phyloP scores from a whole-genome alignment of 2,329 filamentous ascomycete species.

The Aspergillus viridinutans region DNA sequence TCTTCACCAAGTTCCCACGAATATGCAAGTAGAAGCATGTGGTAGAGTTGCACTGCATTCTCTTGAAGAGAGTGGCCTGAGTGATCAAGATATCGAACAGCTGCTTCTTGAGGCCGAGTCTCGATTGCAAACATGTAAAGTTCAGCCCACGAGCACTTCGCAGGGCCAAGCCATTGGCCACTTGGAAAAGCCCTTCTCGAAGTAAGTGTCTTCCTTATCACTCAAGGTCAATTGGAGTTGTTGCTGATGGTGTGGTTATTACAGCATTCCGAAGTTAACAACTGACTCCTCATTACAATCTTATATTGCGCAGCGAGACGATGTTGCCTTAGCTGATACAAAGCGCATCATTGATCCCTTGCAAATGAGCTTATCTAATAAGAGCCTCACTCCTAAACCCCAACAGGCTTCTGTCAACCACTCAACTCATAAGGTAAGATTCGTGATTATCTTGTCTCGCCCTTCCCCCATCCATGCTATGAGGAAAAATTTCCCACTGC shows the following conservation, averaged over 20 bases:
- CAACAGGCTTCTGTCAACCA: background rate
- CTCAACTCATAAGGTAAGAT: slow-evolving; percentile 48
- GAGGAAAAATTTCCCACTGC: slow-evolving; percentile 75
- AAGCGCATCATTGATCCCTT: slow-evolving; percentile 48
- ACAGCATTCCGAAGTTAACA: slow-evolving; percentile 50
- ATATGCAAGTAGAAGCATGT: slow-evolving; percentile 16
- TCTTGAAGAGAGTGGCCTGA: slow-evolving; percentile 44
- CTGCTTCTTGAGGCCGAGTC: slow-evolving; percentile 61
- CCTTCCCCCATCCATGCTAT: slow-evolving; percentile 42
- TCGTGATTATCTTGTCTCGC: slow-evolving; percentile 6
- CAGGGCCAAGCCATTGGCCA: background rate
- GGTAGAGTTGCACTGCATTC: slow-evolving; percentile 9
- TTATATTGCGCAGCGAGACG: slow-evolving; percentile 51
- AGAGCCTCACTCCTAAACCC: background rate
- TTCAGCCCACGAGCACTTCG: background rate
- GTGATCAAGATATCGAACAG: slow-evolving; percentile 60
- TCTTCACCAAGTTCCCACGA: background rate
- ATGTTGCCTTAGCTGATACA: slow-evolving; percentile 52
- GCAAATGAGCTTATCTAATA: slow-evolving; percentile 27
- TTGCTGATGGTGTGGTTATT: background rate
- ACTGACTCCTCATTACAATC: slow-evolving; percentile 47
- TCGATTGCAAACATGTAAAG: slow-evolving; percentile 43
- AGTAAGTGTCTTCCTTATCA: slow-evolving; percentile 1
- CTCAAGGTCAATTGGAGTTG: background rate
- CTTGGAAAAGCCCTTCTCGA: background rate